A percentile compares a stretch with the other conserved stretches of the same genome.
These are phyloP conservation scores for Salix caprea DNA, from an alignment of 345 rosid species.

Conservation along the genomic window DNA sequence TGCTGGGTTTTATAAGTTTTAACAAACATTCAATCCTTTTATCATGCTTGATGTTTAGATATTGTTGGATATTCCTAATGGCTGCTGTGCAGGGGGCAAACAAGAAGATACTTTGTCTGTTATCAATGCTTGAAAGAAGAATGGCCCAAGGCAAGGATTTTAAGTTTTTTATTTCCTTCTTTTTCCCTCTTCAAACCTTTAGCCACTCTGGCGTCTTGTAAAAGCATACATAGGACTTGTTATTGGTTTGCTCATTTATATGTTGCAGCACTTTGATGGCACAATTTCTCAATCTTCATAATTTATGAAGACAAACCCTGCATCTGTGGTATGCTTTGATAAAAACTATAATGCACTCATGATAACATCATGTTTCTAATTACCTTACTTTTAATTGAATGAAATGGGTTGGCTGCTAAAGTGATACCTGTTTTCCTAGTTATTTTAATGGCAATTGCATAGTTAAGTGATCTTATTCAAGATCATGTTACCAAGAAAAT, in stretches of 20 bases:
- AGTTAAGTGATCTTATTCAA: too few relatives aligned
- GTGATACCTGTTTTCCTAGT: too few relatives aligned
- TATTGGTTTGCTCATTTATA: neutral
- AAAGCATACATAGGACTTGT: neutral
- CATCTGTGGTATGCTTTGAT: too few relatives aligned
- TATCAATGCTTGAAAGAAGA: conserved; percentile 74
- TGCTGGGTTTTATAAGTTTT: neutral
- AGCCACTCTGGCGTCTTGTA: neutral
- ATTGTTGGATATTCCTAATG: neutral
- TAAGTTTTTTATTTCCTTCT: neutral
- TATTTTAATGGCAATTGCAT: too few relatives aligned
- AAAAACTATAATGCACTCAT: too few relatives aligned
- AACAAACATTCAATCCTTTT: neutral
- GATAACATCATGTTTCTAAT: too few relatives aligned
- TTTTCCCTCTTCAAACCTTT: neutral
- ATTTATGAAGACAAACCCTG: too few relatives aligned
- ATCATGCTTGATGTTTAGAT: neutral
- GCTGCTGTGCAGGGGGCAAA: conserved; percentile 47
- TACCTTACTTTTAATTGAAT: too few relatives aligned
- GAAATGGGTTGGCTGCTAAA: too few relatives aligned
- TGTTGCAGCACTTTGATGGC: neutral
- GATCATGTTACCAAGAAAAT: too few relatives aligned
- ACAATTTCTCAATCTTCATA: too few relatives aligned
- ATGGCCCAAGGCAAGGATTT: conserved; percentile 62
- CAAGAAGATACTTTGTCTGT: conserved; percentile 61